Evolutionary conservation across 2,329 filamentous ascomycete genomes (phyloP), one percentile per base, ranked within the genome.

Genomic region (Colletotrichum sp.): DNA sequence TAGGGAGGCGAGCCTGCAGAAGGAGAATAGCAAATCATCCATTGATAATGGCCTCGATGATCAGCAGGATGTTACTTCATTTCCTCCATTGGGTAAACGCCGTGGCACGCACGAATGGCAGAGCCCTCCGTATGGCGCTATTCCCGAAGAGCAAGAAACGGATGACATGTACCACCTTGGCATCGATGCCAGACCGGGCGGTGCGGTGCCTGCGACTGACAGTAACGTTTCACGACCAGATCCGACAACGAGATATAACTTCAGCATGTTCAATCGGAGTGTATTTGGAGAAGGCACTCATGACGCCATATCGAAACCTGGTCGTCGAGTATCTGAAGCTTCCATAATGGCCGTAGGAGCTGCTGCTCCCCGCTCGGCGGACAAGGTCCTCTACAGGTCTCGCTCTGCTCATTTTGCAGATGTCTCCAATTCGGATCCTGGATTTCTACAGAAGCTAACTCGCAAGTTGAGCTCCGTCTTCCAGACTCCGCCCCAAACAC

Each of bases 81-180:
- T 85, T 66, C 83, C 83, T 14, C 78, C 80, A 28, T 78, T 86
- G 10, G 77, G 75, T 12, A 79, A 81, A 12, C 81, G 83, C 7
- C 80, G 82, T 10, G 82, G 80, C 55, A 85, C 83, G 1, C 74
- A 78, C 12, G 84, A 85, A 7, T 83, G 82, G 82, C 60, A 81
- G n/a, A 81, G 76, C 8, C 79, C 83, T 4, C 78, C 79, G 1
- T 64, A 80, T 3, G 77, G 5, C 34, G 52, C 18, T 10, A 32
- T 13, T 30, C 57, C 14, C 59, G 14, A 21, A 60, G 43, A 48
- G 10, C 26, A 63, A 18, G 30, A 30, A 4, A 75, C 71, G 2
- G 71, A 78, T 6, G 78, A 79, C 13, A 36, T 82, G 57, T 83
- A 84, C 32, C 74, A 73, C n/a, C 77, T 79, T 16, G 83, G 82